Evolutionary conservation across 352 stramenopile genomes (phyloP), one percentile per base, ranked within the genome.

Genomic region (Phytophthora melonis): DNA sequence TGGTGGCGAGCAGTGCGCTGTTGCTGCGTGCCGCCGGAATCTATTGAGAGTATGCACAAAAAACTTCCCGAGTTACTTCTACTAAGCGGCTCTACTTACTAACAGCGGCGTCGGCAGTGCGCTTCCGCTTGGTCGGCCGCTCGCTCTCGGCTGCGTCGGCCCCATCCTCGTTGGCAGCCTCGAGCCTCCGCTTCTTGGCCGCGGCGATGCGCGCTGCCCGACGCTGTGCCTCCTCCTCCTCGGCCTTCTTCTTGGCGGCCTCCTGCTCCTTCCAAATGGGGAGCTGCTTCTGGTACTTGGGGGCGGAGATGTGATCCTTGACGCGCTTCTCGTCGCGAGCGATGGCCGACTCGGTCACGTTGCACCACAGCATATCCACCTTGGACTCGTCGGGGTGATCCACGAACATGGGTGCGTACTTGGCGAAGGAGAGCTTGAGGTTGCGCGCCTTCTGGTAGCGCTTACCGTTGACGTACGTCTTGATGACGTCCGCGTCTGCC

Each of bases 321-420:
- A 93, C 73, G 27, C 84, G 82, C 59, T 77, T 68, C 9, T 78
- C 55, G 18, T 89, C 78, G 61, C 86, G 84, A 13, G 75, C 66
- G 56, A 91, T 83, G 34, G 81, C 75, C 19, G 81, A 84, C 59
- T 91, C 80, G 2, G 86, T 93, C 53, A 93, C 86, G 59, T 77
- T 79, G 69, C 86, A 93, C 86, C 86, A 93, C 62, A 93, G 49
- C 70, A 90, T 72, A 27, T 78, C 68, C 30, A 66, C 47, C 74
- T 87, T 81, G 19, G 82, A 79, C 58, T 88, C 81, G 58, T 92
- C 83, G 23, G 83, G 78, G 43, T 93, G 84, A 61, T 77, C 63
- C 52, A 82, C 67, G 63, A 93, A 92, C 84, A 92, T 92, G 7
- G 86, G 86, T 27, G 81, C 81, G 58, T 84, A 93, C 34, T 76